Conservation (phyloP, 176 grass and related monocot species). For the Guadua angustifolia region DNA sequence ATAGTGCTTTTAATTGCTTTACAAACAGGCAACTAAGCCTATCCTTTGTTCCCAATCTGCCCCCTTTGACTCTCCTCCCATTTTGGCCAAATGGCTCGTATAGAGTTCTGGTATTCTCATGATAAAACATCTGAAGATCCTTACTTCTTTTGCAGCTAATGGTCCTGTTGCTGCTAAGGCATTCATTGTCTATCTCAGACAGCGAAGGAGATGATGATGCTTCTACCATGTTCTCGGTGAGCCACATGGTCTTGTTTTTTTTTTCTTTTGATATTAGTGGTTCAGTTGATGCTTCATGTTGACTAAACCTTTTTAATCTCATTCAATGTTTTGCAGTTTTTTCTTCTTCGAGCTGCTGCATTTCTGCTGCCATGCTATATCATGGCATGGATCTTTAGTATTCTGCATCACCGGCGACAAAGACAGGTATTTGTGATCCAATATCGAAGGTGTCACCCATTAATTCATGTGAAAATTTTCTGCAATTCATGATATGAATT, state of each 20-base stretch:
- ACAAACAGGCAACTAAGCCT: background rate
- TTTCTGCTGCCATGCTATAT: slow-evolving; percentile 91
- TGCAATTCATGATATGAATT: background rate
- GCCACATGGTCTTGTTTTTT: background rate
- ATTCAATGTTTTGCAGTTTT: slow-evolving; percentile 60
- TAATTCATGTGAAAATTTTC: background rate
- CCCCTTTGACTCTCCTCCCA: background rate
- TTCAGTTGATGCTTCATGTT: slow-evolving; percentile 27
- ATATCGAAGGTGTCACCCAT: background rate
- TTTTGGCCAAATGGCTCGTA: background rate
- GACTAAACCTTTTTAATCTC: slow-evolving; percentile 11
- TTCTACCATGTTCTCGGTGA: slow-evolving; percentile 89
- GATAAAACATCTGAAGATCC: background rate
- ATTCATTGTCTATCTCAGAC: slow-evolving; percentile 76
- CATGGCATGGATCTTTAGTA: slow-evolving; percentile 89
- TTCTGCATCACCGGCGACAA: slow-evolving; percentile 80
- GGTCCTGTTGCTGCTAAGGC: slow-evolving; percentile 81
- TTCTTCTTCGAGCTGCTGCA: slow-evolving; percentile 86
- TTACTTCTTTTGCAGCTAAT: slow-evolving; percentile 65
- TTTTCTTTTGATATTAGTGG: background rate
- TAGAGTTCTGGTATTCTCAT: slow-evolving; percentile 26
- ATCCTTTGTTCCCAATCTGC: background rate
- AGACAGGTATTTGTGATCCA: slow-evolving; percentile 61
- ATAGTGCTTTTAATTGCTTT: slow-evolving; percentile 31
- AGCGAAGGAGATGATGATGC: slow-evolving; percentile 83